Conservation (phyloP, 352 stramenopile species). For the Globisporangium yorkense region DNA sequence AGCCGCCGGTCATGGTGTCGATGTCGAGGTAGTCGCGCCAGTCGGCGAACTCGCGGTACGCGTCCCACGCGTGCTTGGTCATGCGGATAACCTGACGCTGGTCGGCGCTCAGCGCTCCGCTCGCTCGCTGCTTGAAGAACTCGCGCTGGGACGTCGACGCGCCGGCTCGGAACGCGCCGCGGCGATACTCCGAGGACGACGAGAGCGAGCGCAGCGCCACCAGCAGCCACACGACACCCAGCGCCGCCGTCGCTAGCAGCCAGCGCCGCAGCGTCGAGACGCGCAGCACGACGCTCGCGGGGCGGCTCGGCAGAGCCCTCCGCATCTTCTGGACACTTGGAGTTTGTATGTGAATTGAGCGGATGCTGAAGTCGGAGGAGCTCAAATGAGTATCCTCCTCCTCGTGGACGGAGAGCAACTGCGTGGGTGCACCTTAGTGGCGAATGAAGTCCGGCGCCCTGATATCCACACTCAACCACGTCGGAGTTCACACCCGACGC, state of each 20-base stretch:
- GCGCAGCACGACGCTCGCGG: background rate
- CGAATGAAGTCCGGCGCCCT: too few relatives aligned
- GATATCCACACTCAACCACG: too few relatives aligned
- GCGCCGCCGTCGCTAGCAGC: background rate
- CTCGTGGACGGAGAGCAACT: too few relatives aligned
- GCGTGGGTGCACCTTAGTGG: too few relatives aligned
- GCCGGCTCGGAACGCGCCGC: background rate
- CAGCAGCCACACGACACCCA: background rate
- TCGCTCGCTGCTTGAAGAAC: conserved; percentile 16
- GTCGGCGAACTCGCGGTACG: conserved; percentile 32
- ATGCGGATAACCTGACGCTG: conserved; percentile 44
- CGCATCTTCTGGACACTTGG: background rate
- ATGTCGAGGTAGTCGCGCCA: conserved; percentile 40
- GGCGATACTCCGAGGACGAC: background rate
- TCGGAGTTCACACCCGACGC: too few relatives aligned
- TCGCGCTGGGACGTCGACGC: conserved; percentile 11
- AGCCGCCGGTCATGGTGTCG: conserved; percentile 13
- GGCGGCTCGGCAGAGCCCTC: background rate
- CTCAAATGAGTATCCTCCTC: too few relatives aligned
- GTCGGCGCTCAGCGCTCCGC: conserved; percentile 23
- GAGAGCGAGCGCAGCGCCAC: background rate
- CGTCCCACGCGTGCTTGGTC: conserved; percentile 47
- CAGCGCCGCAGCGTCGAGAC: background rate
- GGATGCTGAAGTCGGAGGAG: background rate
- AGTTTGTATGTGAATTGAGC: background rate